phyloP scores from a whole-genome alignment of 1,139 yeast genomes.

The Casaregolazyma suthepensis region DNA sequence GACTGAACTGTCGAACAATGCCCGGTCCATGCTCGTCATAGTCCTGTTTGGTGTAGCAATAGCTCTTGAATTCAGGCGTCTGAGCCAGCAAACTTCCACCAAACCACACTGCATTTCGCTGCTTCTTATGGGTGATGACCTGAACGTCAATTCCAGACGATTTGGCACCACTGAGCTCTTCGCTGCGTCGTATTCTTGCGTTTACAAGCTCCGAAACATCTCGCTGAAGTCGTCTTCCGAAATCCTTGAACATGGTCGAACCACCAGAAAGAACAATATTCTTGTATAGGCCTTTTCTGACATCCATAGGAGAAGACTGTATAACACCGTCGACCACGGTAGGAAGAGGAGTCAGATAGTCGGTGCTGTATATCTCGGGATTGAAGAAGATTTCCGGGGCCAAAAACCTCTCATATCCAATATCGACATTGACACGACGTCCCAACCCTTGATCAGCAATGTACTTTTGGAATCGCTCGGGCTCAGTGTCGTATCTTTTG shows the following conservation, averaged over 20 bases:
- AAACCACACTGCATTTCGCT: constrained; percentile 98
- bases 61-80: constrained; percentile 92
- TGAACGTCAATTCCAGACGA: constrained; percentile 95
- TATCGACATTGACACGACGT: constrained; percentile 64
- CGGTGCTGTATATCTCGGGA: constrained; percentile 94
- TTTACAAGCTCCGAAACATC: constrained; percentile 84
- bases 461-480: constrained; percentile 81
- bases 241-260: constrained; percentile 97
- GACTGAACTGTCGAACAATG: constrained; percentile 92
- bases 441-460: constrained; percentile 79
- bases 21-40: constrained; percentile 98
- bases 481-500: constrained; percentile 87
- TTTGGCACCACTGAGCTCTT: constrained; percentile 65
- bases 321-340: constrained; percentile 91
- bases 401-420: constrained; percentile 93
- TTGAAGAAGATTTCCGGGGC: constrained; percentile 98
- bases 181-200: constrained; percentile 80
- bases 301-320: constrained; percentile 95
- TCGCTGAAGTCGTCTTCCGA: constrained; percentile 94
- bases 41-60: constrained; percentile 94
- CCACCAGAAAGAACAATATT: constrained; percentile 96
- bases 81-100: constrained; percentile 97
- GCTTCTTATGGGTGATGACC: constrained; percentile 95
- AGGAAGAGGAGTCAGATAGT: constrained; percentile 93
- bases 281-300: constrained; percentile 90